Evolutionary conservation across 768 basidiomycete species (phyloP), one percentile per base, ranked within the genome.

Genomic region (Crucibulum laeve): DNA sequence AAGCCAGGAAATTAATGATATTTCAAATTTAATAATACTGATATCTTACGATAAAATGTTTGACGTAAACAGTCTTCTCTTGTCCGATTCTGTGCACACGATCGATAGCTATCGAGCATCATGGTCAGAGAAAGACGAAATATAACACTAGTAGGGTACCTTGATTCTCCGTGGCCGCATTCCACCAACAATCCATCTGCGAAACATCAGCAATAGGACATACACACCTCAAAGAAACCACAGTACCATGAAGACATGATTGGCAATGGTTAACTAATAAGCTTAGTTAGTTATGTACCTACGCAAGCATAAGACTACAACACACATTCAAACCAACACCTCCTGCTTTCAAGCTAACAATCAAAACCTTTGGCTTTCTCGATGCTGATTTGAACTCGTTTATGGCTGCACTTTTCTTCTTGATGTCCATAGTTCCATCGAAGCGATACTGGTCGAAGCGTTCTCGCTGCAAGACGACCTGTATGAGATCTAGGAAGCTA

Each of bases 101-200:
- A 56, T 92, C 90, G 54, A 91, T 86, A 13, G 90, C 89, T 84
- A 41, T 39, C 11, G 26, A 46, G 7, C 18, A 28, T 10, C 3
- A 10, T 33, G 32, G 35, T 15, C 25, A 37, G n/a, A 35, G 21
- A 17, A 2, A 25, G 14, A 18, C 33, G 19, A 2, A 38, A 22
- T 25, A 39, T 3, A 19, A 25, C 36, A 18, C 13, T 30, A 22
- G 23, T 42, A 13, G 23, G 26, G 17, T n/a, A 80, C 84, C 86
- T 76, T 91, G 89, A 40, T 81, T 81, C 57, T 91, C 90, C 3
- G 75, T 80, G 0, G 88, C 87, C 4, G 85, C 78, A 58, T 91
- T 91, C 89, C 89, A 91, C 89, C 89, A 91, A 52, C 87, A 91
- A 54, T 91, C 89, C 88, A 91, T 91, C 88, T 91, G 44, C 7